These are phyloP conservation scores for Sporothrix curviconia DNA, from an alignment of 2,329 filamentous ascomycete species.

Conservation along the genomic window DNA sequence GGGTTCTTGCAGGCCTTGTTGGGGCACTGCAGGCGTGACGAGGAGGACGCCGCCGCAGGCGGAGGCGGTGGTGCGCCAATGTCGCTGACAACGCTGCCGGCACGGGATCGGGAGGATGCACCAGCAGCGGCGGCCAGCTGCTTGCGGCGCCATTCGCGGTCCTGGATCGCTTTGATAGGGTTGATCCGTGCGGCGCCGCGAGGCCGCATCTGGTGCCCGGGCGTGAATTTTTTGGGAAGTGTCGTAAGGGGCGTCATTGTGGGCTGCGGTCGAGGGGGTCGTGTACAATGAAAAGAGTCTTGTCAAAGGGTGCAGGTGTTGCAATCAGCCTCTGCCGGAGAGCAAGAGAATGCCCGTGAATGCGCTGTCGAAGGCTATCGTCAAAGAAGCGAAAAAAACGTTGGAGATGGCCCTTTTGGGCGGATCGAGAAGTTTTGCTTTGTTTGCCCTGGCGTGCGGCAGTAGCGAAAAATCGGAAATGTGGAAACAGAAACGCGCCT, in stretches of 20 bases:
- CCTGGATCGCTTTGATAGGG: conserved; percentile 45
- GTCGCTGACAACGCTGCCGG: conserved; percentile 11
- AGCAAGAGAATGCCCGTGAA: background rate
- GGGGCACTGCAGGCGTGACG: conserved; percentile 40
- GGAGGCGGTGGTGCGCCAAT: background rate
- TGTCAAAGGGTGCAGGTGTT: background rate
- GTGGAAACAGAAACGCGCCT: background rate
- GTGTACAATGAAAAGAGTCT: too few species aligned
- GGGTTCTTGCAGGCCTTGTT: conserved; percentile 56
- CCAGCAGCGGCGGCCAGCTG: conserved; percentile 27
- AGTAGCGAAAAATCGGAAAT: too few species aligned
- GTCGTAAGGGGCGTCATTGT: conserved; percentile 19
- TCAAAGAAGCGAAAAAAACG: background rate
- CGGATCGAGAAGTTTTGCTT: too few species aligned
- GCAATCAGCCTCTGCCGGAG: too few species aligned
- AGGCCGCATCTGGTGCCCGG: conserved; percentile 21
- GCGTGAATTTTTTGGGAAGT: conserved; percentile 21
- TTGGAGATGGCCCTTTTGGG: background rate
- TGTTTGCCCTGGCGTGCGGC: too few species aligned
- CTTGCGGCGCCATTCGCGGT: conserved; percentile 41
- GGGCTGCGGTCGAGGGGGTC: background rate
- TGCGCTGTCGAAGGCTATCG: background rate
- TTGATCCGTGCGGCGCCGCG: conserved; percentile 31
- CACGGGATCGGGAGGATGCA: conserved; percentile 2
- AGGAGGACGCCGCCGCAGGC: conserved; percentile 23